phyloP scores from a whole-genome alignment of 2,329 filamentous ascomycete genomes.

The Xylariaceae sp. region DNA sequence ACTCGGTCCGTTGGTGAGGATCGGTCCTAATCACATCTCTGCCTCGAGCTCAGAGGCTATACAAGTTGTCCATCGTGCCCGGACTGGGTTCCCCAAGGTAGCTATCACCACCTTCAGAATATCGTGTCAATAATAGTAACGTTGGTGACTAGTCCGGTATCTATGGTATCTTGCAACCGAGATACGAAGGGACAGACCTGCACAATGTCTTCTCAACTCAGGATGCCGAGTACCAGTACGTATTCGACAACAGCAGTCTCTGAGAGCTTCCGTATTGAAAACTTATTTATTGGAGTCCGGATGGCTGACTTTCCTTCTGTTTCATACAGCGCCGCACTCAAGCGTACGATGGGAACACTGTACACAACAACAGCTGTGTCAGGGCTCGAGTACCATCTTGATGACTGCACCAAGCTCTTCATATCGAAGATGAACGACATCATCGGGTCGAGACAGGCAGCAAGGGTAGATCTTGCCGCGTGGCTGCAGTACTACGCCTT shows the following conservation, averaged over 20 bases:
- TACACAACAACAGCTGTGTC: slow-evolving; percentile 15
- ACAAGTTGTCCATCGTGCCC: slow-evolving; percentile 8
- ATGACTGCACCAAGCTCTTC: slow-evolving; percentile 12
- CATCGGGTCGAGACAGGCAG: slow-evolving; percentile 2
- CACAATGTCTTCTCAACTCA: slow-evolving; percentile 18
- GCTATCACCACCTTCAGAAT: background rate
- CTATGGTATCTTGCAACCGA: slow-evolving; percentile 13
- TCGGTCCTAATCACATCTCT: slow-evolving; percentile 18
- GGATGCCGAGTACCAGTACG: slow-evolving; percentile 13
- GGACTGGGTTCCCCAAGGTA: slow-evolving; percentile 14
- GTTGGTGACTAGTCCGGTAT: slow-evolving; percentile 8
- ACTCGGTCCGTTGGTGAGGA: slow-evolving; percentile 14
- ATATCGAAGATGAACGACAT: slow-evolving; percentile 12
- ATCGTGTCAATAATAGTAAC: background rate
- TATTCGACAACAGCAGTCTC: background rate
- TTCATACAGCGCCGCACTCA: slow-evolving; percentile 6
- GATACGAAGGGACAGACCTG: slow-evolving; percentile 10
- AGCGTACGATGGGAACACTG: slow-evolving; percentile 14
- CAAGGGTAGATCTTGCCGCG: slow-evolving; percentile 5
- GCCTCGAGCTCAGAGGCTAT: slow-evolving; percentile 16
- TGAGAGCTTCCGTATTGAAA: background rate
- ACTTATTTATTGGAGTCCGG: background rate
- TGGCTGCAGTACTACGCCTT: slow-evolving; percentile 19
- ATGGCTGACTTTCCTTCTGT: background rate
- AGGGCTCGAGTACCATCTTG: slow-evolving; percentile 11